Percentiles rank a stretch among this genome's conserved stretches.
Evolutionary conservation across 2,329 filamentous ascomycete genomes (phyloP).

Genomic region (Paradendryphiella salina): DNA sequence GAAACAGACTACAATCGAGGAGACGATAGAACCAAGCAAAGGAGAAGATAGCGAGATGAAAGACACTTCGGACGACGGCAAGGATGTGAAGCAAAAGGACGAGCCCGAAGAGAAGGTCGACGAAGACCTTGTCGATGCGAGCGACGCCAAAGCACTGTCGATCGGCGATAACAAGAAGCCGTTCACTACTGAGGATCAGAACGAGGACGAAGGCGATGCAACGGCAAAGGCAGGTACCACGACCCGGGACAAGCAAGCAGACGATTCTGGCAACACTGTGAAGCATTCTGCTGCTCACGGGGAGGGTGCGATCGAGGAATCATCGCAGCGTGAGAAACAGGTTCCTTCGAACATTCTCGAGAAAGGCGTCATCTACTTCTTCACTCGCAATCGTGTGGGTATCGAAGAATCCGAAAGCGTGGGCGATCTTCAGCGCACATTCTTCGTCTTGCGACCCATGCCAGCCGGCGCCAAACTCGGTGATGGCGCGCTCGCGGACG

Average conservation of each 20-base stretch:
- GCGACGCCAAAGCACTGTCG: slow-evolving; percentile 21
- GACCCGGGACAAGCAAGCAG: background rate
- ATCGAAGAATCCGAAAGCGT: slow-evolving; percentile 70
- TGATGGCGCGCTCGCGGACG: slow-evolving; percentile 59
- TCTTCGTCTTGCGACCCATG: slow-evolving; percentile 76
- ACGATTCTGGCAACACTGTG: slow-evolving; percentile 15
- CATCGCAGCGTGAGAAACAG: slow-evolving; percentile 55
- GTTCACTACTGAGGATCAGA: slow-evolving; percentile 17
- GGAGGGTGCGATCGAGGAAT: slow-evolving; percentile 51
- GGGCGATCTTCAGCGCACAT: slow-evolving; percentile 74
- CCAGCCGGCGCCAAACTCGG: slow-evolving; percentile 69
- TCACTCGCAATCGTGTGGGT: slow-evolving; percentile 76
- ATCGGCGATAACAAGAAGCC: slow-evolving; percentile 26
- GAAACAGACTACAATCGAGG: slow-evolving; percentile 59
- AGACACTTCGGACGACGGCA: slow-evolving; percentile 19
- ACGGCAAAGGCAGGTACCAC: slow-evolving; percentile 10
- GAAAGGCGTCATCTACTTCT: slow-evolving; percentile 90
- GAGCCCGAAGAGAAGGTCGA: slow-evolving; percentile 16
- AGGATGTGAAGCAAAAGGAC: slow-evolving; percentile 9
- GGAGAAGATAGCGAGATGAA: slow-evolving; percentile 34
- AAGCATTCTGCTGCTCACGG: slow-evolving; percentile 32
- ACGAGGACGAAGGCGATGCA: slow-evolving; percentile 1
- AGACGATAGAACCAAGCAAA: slow-evolving; percentile 51
- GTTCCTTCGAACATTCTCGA: slow-evolving; percentile 71
- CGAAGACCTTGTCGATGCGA: background rate